Evolutionary conservation across 1,139 yeast species (phyloP).

Genomic region (Magnusiomyces suaveolens): DNA sequence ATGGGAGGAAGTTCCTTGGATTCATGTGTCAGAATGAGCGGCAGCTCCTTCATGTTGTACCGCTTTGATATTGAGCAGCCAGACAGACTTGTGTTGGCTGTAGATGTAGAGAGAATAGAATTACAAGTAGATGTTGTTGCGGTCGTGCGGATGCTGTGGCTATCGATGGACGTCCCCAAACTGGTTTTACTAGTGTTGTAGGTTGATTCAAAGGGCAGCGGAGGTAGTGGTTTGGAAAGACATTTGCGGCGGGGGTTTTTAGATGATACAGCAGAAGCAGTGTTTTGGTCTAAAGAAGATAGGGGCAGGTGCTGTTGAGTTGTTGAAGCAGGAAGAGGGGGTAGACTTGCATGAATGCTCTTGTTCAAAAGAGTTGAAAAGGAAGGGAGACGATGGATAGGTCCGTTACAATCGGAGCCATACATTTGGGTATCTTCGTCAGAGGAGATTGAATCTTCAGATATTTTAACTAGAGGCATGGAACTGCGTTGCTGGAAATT

Average conservation of each 20-base stretch:
- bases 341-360: neutral
- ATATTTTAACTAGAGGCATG: constrained; percentile 24
- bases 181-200: neutral
- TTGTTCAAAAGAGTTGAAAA: constrained; percentile 7
- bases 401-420: neutral
- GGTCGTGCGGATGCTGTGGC: neutral
- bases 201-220: constrained; percentile 23
- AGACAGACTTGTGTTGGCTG: neutral
- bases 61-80: too few relatives aligned
- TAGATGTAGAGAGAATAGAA: neutral
- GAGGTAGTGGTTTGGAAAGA: constrained; percentile 29
- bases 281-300: constrained; percentile 25
- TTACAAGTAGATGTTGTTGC: neutral
- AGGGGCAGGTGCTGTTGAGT: constrained; percentile 17
- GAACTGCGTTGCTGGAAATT: constrained; percentile 16
- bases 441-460: constrained; percentile 27
- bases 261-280: constrained; percentile 22
- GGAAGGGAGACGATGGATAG: constrained; percentile 4
- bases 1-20: neutral
- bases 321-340: constrained; percentile 20
- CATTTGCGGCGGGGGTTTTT: neutral
- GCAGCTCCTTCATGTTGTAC: neutral
- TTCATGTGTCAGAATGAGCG: neutral
- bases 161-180: constrained; percentile 1
- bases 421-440: constrained; percentile 6